phyloP scores from a whole-genome alignment of 768 basidiomycete genomes.

The Rhodotorula diobovata region DNA sequence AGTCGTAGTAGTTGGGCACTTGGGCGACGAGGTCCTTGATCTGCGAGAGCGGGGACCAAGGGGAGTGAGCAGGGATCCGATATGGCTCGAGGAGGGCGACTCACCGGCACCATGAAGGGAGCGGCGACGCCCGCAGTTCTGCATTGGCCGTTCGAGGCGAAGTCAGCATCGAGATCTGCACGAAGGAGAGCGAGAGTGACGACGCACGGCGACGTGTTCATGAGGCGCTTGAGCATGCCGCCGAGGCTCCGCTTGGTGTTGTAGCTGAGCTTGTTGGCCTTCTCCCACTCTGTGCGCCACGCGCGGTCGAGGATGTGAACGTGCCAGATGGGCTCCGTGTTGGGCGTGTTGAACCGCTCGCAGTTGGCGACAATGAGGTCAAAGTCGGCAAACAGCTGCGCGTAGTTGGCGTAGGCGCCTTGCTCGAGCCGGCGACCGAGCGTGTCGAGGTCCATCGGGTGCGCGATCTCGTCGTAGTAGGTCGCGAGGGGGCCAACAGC shows the following conservation, averaged over 20 bases:
- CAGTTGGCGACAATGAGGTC: constrained; percentile 84
- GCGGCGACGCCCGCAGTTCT: neutral
- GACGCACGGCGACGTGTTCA: constrained; percentile 56
- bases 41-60: neutral
- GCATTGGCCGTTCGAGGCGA: no score
- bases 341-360: constrained; percentile 82
- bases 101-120: constrained; percentile 49
- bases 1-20: constrained; percentile 81
- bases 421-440: constrained; percentile 62
- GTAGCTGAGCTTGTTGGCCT: constrained; percentile 65
- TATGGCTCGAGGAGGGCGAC: neutral
- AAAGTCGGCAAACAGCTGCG: constrained; percentile 71
- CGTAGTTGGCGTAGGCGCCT: constrained; percentile 71
- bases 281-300: constrained; percentile 83
- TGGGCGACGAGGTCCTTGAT: constrained; percentile 70
- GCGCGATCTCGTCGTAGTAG: constrained; percentile 84
- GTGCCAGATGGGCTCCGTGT: constrained; percentile 66
- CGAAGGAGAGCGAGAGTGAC: neutral
- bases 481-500: constrained; percentile 81
- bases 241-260: constrained; percentile 75
- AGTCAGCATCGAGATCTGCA: constrained; percentile 4
- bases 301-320: constrained; percentile 68
- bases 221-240: constrained; percentile 63
- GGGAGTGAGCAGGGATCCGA: neutral
- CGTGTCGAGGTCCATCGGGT: constrained; percentile 92